Percentiles rank a stretch among this genome's conserved stretches.
Conservation (phyloP, 495 filamentous ascomycete species). For the Penicillium maclennaniae region DNA sequence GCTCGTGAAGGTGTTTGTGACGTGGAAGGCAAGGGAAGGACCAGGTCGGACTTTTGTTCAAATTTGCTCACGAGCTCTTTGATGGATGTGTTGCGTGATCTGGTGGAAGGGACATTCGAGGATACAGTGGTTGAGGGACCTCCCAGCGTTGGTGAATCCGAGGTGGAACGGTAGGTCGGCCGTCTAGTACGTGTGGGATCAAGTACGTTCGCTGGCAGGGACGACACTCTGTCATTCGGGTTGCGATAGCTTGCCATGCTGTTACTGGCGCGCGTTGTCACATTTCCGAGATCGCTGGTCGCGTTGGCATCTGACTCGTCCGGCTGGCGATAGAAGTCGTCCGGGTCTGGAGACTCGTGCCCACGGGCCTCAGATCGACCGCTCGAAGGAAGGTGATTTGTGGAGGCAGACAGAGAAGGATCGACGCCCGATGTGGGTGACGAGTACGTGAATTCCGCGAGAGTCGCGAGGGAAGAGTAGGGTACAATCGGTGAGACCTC, state of each 20-base stretch:
- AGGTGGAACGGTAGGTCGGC: slow-evolving; percentile 33
- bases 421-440: slow-evolving; percentile 20
- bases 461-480: slow-evolving; percentile 24
- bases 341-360: slow-evolving; percentile 47
- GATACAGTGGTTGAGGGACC: slow-evolving; percentile 14
- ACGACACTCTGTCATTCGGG: slow-evolving; percentile 22
- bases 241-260: slow-evolving; percentile 19
- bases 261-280: slow-evolving; percentile 21
- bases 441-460: slow-evolving; percentile 26
- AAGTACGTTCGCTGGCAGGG: slow-evolving; percentile 26
- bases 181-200: slow-evolving; percentile 23
- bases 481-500: slow-evolving; percentile 22
- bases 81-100: slow-evolving; percentile 49
- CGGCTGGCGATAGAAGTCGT: slow-evolving; percentile 49
- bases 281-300: slow-evolving; percentile 24
- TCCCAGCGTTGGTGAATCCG: slow-evolving; percentile 31
- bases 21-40: slow-evolving; percentile 44
- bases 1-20: slow-evolving; percentile 34
- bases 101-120: slow-evolving; percentile 20
- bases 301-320: slow-evolving; percentile 23
- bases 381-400: slow-evolving; percentile 17
- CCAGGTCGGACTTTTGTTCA: slow-evolving; percentile 53
- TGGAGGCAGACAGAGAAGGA: slow-evolving; percentile 21
- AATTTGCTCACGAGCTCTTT: slow-evolving; percentile 61
- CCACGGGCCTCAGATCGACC: slow-evolving; percentile 14